Conservation (phyloP, 2,329 filamentous ascomycete species). For the Diplodia scrobiculata region DNA sequence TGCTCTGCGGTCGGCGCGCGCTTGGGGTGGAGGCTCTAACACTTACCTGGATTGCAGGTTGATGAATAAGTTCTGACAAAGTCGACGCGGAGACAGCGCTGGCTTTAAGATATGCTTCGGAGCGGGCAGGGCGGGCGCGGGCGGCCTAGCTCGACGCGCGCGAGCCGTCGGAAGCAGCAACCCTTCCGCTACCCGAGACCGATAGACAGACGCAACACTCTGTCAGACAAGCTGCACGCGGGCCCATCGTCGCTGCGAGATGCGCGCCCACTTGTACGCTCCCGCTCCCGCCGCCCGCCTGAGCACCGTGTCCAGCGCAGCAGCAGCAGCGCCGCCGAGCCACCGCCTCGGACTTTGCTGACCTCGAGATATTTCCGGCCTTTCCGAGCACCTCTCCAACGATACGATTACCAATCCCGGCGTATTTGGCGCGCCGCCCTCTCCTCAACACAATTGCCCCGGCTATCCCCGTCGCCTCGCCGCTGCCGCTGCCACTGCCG, state of each 20-base stretch:
- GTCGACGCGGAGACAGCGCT: slow-evolving; percentile 13
- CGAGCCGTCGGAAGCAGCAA: slow-evolving; percentile 5
- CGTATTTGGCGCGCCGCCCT: not conserved
- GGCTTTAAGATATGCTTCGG: slow-evolving; percentile 23
- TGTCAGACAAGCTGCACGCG: slow-evolving; percentile 13
- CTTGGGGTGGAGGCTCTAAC: slow-evolving; percentile 21
- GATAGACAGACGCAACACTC: not conserved
- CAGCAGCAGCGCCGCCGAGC: not conserved
- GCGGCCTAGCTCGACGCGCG: not conserved
- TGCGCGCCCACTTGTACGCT: not conserved
- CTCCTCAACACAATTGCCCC: not conserved
- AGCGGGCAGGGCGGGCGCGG: not conserved
- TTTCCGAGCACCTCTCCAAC: slow-evolving; percentile 14
- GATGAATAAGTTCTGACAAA: slow-evolving; percentile 21
- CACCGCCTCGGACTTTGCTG: slow-evolving; percentile 19
- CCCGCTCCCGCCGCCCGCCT: not conserved
- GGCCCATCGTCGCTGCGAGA: not conserved
- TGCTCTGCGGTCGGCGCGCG: not conserved
- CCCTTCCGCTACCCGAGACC: slow-evolving; percentile 17
- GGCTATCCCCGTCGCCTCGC: not conserved
- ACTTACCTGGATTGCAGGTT: slow-evolving; percentile 24
- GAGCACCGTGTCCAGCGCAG: not conserved
- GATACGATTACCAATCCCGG: slow-evolving; percentile 22
- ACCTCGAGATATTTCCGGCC: slow-evolving; percentile 19
- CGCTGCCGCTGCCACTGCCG: not conserved